Base-by-base conservation (phyloP, 306 rosid genomes). In the Malus domestica region DNA sequence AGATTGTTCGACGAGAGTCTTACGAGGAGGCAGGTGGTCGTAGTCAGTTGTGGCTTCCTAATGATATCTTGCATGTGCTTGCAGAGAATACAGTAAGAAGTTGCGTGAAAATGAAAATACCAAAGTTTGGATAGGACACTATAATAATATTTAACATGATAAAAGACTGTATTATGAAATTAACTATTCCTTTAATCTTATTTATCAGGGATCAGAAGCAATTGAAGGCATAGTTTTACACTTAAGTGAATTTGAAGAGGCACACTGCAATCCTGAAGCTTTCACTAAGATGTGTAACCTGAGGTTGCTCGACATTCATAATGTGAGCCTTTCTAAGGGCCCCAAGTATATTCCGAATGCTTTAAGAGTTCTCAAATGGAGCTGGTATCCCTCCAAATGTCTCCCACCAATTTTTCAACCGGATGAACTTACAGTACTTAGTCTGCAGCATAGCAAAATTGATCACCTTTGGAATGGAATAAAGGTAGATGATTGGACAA, bases 231-330 rank as follows among this genome's bases (percentile, higher is more conserved):
- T 83, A 51, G n/a, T 57, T 33, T 20, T 69, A 3, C 2, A 25
- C 14, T 70, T 10, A 4, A 18, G 4, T 16, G 5, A 8, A 35
- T 6, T 35, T 35, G 74, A 75, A 46, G 73, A 72, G 61, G 83
- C 74, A 61, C 18, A n/a, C 10, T 82, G 79, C 75, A 71, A 4
- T 29, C 4, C 18, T 16, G 46, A 16, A 6, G 25, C 46, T 0
- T 78, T 78, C 55, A 69, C 77, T 61, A 82, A 42, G 35, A 74
- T 83, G 83, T 38, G 27, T 29, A 63, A 74, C 8, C 71, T 83
- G 14, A 67, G 27, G 27, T 46, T 64, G n/a, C 45, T 79, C 13
- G 3, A 54, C 3, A 10, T 72, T 20, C 4, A 15, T 25, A 18
- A 54, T 30, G 8, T 33, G 1, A 0, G 3, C 6, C 4, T 35